Evolutionary conservation across 768 basidiomycete species (phyloP).

Genomic region (Ephemerocybe angulata): DNA sequence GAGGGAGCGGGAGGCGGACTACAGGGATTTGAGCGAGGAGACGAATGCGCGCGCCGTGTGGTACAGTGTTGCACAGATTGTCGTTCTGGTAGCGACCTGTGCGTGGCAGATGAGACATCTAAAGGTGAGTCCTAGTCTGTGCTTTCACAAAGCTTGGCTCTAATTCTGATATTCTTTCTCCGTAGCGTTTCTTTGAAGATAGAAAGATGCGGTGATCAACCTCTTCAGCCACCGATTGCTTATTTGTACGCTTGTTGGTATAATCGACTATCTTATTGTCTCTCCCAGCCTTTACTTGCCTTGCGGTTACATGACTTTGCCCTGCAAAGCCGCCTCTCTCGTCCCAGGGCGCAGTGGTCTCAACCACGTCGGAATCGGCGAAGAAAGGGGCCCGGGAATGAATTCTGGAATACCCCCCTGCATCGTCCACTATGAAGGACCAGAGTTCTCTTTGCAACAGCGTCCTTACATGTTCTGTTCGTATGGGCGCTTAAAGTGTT

Average conservation of each 20-base stretch:
- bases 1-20: conserved; percentile 90
- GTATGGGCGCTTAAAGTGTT: too few relatives aligned
- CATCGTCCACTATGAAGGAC: too few relatives aligned
- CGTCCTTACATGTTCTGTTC: too few relatives aligned
- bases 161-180: conserved; percentile 5
- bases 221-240: background rate
- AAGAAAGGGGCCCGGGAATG: too few relatives aligned
- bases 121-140: conserved; percentile 52
- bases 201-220: conserved; percentile 62
- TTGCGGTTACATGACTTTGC: too few relatives aligned
- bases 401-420: too few relatives aligned
- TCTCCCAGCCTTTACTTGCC: too few relatives aligned
- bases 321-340: too few relatives aligned
- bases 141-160: background rate
- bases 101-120: conserved; percentile 93
- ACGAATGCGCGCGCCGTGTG: conserved; percentile 94
- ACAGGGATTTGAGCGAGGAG: conserved; percentile 80
- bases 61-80: conserved; percentile 89
- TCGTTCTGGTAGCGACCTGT: conserved; percentile 79
- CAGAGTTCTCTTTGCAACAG: too few relatives aligned
- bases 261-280: background rate
- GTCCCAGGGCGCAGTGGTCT: too few relatives aligned
- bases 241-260: background rate
- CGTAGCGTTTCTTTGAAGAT: conserved; percentile 82
- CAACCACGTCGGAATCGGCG: too few relatives aligned